Base-by-base conservation (phyloP, 2,329 filamentous ascomycete genomes). In the Arthroderma sp. region DNA sequence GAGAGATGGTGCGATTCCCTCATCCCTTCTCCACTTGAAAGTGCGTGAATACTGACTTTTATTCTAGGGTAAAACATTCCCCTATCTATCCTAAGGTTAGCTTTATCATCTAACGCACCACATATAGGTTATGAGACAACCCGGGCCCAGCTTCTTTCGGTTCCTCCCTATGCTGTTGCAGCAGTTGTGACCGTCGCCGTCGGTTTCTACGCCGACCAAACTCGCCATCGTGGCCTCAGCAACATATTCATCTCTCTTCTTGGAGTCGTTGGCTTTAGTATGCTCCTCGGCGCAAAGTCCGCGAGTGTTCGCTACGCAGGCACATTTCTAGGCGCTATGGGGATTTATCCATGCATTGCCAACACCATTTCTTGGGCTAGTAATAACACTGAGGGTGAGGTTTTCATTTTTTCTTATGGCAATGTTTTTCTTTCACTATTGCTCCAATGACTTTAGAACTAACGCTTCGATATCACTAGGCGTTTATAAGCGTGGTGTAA, bases 401-500 rank as follows among this genome's bases (percentile, higher is more conserved):
- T 4, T 28, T 2, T 28, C 11, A 11, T 38, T 32, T 33, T 31
- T 41, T 2, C 22, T 9, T 8, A 9, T 22, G 10, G 22, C 37
- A 39, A 22, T 9, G 22, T 27, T 8, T 27, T 8, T 15, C 15
- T 10, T 36, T 8, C 38, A 6, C 29, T 22, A 7, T 36, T 7
- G 5, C 4, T 36, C 22, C 10, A 11, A 36, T 8, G n/a, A 5
- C 11, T 32, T 33, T 34, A 42, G 36, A 29, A 39, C 32, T 31
- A 7, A 40, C 36, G 83, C 22, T 22, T 33, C 29, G 37, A 29
- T 10, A 40, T 37, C 42, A 50, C n/a, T 36, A 55, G 62, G 88
- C 9, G 84, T 89, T 2, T 94, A 94, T 65, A 94, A 94, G 69
- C 78, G 88, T 31, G 88, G 87, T 33, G 81, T 94, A 11, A 85